A percentile compares a stretch with the other conserved stretches of the same genome.
These are phyloP conservation scores for Ophiorrhiza pumila DNA, from an alignment of 257 asterid genomes.

Conservation along the genomic window DNA sequence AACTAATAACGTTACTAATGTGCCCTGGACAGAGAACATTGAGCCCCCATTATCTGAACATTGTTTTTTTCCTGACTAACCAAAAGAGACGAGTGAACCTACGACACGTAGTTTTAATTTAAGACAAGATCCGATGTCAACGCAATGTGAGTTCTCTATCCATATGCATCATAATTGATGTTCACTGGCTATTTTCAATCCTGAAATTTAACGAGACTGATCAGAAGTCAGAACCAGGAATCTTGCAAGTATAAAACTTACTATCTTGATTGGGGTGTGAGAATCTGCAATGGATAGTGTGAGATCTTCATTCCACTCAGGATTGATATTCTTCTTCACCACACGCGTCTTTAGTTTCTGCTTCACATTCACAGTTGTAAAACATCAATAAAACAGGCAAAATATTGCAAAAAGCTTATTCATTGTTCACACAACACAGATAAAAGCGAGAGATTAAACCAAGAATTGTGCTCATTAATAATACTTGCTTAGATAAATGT, in stretches of 20 bases:
- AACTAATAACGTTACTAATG: too few species aligned
- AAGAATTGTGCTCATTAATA: not conserved
- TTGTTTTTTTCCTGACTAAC: too few species aligned
- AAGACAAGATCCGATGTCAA: too few species aligned
- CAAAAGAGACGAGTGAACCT: too few species aligned
- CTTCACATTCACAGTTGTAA: constrained; percentile 8
- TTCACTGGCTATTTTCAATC: not conserved
- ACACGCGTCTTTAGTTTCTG: constrained; percentile 83
- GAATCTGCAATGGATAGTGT: constrained; percentile 60
- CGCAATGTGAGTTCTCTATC: not conserved
- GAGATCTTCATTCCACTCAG: constrained; percentile 76
- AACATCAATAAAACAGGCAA: not conserved
- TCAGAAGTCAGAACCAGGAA: not conserved
- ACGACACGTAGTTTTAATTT: too few species aligned
- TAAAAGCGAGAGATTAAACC: not conserved
- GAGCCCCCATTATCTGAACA: too few species aligned
- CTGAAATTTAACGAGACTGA: not conserved
- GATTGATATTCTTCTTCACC: constrained; percentile 60
- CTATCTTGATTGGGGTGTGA: constrained; percentile 54
- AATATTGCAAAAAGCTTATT: too few species aligned
- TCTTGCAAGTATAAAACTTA: constrained; percentile 18
- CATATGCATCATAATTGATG: not conserved
- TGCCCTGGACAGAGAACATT: not conserved
- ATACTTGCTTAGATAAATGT: not conserved
- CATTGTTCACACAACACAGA: not conserved